These are phyloP conservation scores for Solanum sejunctum DNA, from an alignment of 257 asterid species.

Conservation along the genomic window DNA sequence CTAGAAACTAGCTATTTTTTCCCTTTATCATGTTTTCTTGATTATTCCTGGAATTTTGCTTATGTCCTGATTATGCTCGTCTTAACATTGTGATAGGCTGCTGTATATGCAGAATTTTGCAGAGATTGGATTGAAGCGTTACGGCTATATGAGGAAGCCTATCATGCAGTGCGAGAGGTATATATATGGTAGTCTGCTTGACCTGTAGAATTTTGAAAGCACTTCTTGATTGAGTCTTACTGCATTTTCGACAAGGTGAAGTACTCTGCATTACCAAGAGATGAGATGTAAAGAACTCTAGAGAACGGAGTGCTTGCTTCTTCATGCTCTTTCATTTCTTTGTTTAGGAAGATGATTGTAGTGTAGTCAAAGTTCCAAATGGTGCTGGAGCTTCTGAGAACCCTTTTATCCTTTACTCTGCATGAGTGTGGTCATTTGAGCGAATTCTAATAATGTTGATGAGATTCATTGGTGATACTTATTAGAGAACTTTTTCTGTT, in stretches of 20 bases:
- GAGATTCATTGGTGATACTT: neutral
- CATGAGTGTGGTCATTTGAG: neutral
- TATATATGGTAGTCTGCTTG: neutral
- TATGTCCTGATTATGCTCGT: slow-evolving; percentile 28
- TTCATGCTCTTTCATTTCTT: neutral
- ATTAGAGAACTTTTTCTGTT: neutral
- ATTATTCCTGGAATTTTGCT: slow-evolving; percentile 4
- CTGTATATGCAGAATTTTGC: slow-evolving; percentile 92
- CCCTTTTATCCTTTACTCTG: neutral
- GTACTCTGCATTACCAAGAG: neutral
- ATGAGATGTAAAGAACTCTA: neutral
- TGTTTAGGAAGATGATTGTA: neutral
- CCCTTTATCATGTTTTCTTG: neutral
- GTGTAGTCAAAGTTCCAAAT: neutral
- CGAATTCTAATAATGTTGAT: neutral
- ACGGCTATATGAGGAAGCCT: slow-evolving; percentile 82
- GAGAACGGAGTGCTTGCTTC: neutral
- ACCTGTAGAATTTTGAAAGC: neutral
- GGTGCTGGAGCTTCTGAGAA: neutral
- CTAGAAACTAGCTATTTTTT: neutral
- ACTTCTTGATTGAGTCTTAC: neutral
- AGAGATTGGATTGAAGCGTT: slow-evolving; percentile 96
- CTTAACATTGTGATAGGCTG: slow-evolving; percentile 73
- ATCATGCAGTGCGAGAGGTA: slow-evolving; percentile 84
- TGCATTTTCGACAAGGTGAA: neutral